Evolutionary conservation across 768 basidiomycete species (phyloP).

Genomic region (Lentinus brumalis): DNA sequence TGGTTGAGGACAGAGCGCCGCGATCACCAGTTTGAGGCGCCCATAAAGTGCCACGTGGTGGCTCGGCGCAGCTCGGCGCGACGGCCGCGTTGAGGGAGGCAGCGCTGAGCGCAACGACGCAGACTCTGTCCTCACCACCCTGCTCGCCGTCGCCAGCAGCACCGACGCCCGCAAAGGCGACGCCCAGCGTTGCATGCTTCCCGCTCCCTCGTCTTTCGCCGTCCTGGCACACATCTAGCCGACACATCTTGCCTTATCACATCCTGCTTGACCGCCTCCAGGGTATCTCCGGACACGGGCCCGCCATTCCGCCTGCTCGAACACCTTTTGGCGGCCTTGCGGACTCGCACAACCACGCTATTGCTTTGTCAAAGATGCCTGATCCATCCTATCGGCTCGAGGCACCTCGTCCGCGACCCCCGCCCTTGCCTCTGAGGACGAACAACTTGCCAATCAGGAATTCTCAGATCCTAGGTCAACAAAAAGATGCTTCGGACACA

Average conservation of each 20-base stretch:
- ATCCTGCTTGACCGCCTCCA: constrained; percentile 8
- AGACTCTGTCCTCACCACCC: neutral
- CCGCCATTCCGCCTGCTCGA: neutral
- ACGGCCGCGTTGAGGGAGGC: constrained; percentile 20
- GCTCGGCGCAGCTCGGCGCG: constrained; percentile 17
- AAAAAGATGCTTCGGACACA: constrained; percentile 50
- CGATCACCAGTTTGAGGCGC: constrained; percentile 10
- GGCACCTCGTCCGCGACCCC: constrained; percentile 61
- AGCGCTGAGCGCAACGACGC: constrained; percentile 4
- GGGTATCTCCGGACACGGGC: constrained; percentile 13
- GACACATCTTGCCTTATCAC: constrained; percentile 14
- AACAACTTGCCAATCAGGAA: constrained; percentile 48
- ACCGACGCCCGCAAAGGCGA: constrained; percentile 6
- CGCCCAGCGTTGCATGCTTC: constrained; percentile 1
- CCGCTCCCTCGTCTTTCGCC: neutral
- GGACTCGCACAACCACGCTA: constrained; percentile 1
- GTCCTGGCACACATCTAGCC: constrained; percentile 8
- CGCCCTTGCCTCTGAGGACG: constrained; percentile 54
- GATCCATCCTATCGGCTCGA: constrained; percentile 65
- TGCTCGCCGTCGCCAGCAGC: constrained; percentile 5
- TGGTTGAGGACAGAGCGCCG: constrained; percentile 2
- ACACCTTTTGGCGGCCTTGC: constrained; percentile 12
- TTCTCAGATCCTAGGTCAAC: constrained; percentile 42
- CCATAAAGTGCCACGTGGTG: constrained; percentile 17
- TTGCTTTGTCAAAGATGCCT: constrained; percentile 46